Percentiles rank a stretch among this genome's conserved stretches.
Evolutionary conservation across 805 yeast species (phyloP).

Genomic region (Lipomyces sp.): DNA sequence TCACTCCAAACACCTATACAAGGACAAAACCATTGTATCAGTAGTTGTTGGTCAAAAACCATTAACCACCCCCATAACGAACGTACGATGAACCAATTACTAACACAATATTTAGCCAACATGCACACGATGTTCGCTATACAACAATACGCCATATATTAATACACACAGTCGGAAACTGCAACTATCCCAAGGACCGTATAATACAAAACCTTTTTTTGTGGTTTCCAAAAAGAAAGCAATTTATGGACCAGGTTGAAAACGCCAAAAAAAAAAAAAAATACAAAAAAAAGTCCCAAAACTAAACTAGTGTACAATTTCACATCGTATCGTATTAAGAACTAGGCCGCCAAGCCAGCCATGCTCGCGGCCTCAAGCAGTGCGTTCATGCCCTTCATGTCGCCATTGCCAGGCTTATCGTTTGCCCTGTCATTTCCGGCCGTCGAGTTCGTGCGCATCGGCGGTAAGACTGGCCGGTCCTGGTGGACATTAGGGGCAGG

Average conservation of each 20-base stretch:
- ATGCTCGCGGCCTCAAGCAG: constrained; percentile 32
- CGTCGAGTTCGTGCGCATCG: constrained; percentile 13
- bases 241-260: not conserved
- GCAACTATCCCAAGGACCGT: not conserved
- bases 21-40: not conserved
- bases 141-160: not conserved
- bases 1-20: not conserved
- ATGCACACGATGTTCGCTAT: not conserved
- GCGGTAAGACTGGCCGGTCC: constrained; percentile 12
- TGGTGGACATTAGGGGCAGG: constrained; percentile 1
- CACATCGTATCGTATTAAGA: not conserved
- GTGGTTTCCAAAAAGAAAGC: not conserved
- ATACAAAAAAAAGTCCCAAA: not conserved
- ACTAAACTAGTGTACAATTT: too few relatives aligned
- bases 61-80: not conserved
- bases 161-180: not conserved
- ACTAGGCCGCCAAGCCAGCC: constrained; percentile 12
- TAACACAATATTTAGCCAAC: not conserved
- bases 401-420: not conserved
- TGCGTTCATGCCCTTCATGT: constrained; percentile 29
- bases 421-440: not conserved
- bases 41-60: not conserved
- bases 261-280: not conserved
- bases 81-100: not conserved
- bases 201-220: not conserved